phyloP scores from a whole-genome alignment of 257 asterid species.

The Mentha longifolia region DNA sequence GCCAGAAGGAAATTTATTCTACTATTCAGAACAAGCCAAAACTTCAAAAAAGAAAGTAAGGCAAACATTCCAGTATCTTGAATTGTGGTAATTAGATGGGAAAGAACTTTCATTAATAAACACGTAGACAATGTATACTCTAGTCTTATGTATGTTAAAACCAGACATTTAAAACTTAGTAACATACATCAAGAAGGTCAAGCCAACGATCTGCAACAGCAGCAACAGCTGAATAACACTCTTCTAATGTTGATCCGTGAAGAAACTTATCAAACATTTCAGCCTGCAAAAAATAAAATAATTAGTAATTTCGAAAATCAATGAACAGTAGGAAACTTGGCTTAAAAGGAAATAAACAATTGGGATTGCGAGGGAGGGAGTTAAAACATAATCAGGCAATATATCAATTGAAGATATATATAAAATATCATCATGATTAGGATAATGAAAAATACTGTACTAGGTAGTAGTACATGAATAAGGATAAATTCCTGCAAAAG shows the following conservation, averaged over 20 bases:
- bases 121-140: slow-evolving; percentile 4
- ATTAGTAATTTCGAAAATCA: slow-evolving; percentile 22
- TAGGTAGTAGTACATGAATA: slow-evolving; percentile 24
- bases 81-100: slow-evolving; percentile 25
- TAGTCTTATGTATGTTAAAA: slow-evolving; percentile 28
- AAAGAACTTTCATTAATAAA: slow-evolving; percentile 10
- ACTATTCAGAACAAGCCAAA: slow-evolving; percentile 3
- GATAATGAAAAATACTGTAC: slow-evolving; percentile 11
- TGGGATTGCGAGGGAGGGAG: slow-evolving; percentile 1
- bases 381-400: slow-evolving; percentile 14
- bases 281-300: slow-evolving; percentile 63
- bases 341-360: slow-evolving; percentile 20
- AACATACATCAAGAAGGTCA: slow-evolving; percentile 94
- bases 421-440: slow-evolving; percentile 11
- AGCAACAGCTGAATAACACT: slow-evolving; percentile 94
- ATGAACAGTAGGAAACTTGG: slow-evolving; percentile 24
- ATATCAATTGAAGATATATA: slow-evolving; percentile 27
- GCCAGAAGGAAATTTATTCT: slow-evolving; percentile 15
- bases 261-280: slow-evolving; percentile 96
- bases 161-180: slow-evolving; percentile 29
- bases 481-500: slow-evolving; percentile 14
- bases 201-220: slow-evolving; percentile 98
- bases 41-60: slow-evolving; percentile 8
- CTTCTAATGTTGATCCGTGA: slow-evolving; percentile 87
- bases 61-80: slow-evolving; percentile 23